Evolutionary conservation across 2,329 filamentous ascomycete genomes (phyloP).

Genomic region (Fusarium guadeloupense): DNA sequence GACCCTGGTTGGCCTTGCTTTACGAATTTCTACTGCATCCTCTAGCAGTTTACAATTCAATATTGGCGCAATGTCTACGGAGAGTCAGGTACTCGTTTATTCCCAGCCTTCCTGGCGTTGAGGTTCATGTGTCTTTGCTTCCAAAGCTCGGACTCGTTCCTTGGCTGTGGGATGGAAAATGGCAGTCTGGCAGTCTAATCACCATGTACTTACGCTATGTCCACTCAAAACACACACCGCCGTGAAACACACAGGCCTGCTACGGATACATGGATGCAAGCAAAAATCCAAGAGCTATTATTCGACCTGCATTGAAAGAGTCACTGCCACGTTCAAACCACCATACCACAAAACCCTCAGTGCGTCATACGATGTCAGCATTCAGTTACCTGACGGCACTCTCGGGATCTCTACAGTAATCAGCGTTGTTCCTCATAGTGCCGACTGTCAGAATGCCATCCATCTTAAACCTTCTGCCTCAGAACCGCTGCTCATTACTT

Average conservation of each 20-base stretch:
- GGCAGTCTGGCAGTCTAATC: constrained; percentile 8
- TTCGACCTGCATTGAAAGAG: constrained; percentile 1
- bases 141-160: constrained; percentile 21
- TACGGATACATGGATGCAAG: constrained; percentile 2
- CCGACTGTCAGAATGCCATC: constrained; percentile 10
- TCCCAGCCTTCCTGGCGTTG: constrained; percentile 8
- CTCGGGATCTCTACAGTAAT: constrained; percentile 23
- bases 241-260: constrained; percentile 15
- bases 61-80: constrained; percentile 2
- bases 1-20: neutral
- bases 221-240: constrained; percentile 24
- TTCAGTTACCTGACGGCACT: constrained; percentile 20
- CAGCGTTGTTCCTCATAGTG: constrained; percentile 2
- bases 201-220: neutral
- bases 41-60: neutral
- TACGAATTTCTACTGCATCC: neutral
- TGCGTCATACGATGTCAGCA: constrained; percentile 31
- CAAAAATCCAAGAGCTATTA: constrained; percentile 5
- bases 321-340: constrained; percentile 4
- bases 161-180: constrained; percentile 8
- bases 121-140: constrained; percentile 7
- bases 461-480: neutral
- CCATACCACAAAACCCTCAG: constrained; percentile 3
- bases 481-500: neutral
- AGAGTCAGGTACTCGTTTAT: neutral